Base-by-base conservation (phyloP, 2,329 filamentous ascomycete species). In the Conoideocrella luteorostrata region DNA sequence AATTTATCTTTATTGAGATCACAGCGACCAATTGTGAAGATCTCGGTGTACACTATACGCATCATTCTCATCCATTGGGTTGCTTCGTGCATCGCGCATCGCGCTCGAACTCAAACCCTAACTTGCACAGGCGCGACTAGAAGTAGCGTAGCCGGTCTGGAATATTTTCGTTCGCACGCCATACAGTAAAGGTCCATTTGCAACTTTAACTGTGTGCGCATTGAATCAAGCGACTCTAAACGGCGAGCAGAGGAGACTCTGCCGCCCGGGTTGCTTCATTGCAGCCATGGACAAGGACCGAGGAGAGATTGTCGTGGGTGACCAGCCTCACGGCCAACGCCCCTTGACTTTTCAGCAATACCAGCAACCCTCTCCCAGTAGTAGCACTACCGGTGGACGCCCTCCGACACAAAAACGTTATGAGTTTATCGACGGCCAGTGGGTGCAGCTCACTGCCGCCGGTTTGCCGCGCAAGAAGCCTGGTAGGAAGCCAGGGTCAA, bases 381-480 rank as follows among this genome's bases (percentile, higher is more conserved):
- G 53, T 48, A 39, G 46, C 54, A 47, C 48, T 60, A 10, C 49
- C 29, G 28, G 48, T 28, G 43, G 42, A 29, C 52, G 53, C 22
- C 21, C 39, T 10, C 45, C 44, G 9, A 47, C 59, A 10, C 53
- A 55, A 15, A 66, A 59, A 49, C 52, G 56, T 30, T 67, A 57
- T 32, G 61, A 57, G 11, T 43, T 56, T n/a, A 56, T 65, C 48
- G 59, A 71, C 49, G 58, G 68, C 50, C 51, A 65, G 54, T 62
- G 61, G 52, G 70, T 74, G 22, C 70, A 68, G 48, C 62, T 80
- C 41, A 80, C 76, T 0, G 76, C 77, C 21, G 76, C 77, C 41
- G 77, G 77, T 10, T 56, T 78, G 6, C 76, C 77, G 1, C 65
- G 78, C 4, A 81, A 81, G 63, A 84, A 83, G 64, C 78, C 79